Conservation (phyloP, 2,329 filamentous ascomycete genomes). For the Colletotrichum orbiculare region DNA sequence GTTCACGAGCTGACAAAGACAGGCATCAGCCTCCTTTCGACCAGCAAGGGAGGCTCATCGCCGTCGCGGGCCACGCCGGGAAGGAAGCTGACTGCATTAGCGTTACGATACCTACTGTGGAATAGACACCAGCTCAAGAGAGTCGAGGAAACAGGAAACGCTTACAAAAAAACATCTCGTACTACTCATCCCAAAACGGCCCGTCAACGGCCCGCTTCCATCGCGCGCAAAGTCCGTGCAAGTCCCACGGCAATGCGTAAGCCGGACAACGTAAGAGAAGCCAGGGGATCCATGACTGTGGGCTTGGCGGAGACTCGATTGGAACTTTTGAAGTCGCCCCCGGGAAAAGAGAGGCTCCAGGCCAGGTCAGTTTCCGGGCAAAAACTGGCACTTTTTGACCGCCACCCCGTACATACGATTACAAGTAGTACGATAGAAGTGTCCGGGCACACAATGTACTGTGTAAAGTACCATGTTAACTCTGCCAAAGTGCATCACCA, state of each 20-base stretch:
- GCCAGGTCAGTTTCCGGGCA: neutral
- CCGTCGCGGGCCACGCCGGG: neutral
- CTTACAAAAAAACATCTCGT: slow-evolving; percentile 1
- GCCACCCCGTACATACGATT: neutral
- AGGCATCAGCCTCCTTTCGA: slow-evolving; percentile 6
- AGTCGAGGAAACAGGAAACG: slow-evolving; percentile 7
- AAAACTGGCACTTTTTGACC: neutral
- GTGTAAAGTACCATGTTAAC: too few species aligned
- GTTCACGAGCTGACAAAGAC: neutral
- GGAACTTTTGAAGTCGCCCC: neutral
- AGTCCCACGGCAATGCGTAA: neutral
- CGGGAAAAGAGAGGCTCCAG: neutral
- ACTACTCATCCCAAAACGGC: neutral
- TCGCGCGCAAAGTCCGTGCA: neutral
- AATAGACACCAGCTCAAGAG: neutral
- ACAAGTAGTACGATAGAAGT: too few species aligned
- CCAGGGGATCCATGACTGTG: neutral
- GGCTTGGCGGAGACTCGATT: slow-evolving; percentile 6
- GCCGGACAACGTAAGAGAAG: neutral
- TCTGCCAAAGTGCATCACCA: too few species aligned
- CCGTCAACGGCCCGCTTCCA: neutral
- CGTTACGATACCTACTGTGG: neutral
- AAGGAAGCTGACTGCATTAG: slow-evolving; percentile 9
- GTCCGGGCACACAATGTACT: too few species aligned
- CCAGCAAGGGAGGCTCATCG: slow-evolving; percentile 3